Percentiles rank a stretch among this genome's conserved stretches.
phyloP scores from a whole-genome alignment of 441 rosid species.

The Euphorbia schlechtendalii region DNA sequence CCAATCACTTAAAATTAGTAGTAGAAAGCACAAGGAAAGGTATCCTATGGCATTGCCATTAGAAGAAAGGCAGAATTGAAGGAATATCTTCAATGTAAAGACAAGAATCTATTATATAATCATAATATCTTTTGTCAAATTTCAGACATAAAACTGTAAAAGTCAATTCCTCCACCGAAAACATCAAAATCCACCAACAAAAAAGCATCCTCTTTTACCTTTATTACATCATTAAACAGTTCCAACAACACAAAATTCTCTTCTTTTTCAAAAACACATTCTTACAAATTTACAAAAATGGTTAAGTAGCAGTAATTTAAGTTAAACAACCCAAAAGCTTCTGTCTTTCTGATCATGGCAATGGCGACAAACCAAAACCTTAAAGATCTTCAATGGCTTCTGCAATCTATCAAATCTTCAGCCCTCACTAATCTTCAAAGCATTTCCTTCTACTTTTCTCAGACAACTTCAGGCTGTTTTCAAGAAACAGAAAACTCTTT shows the following conservation, averaged over 20 bases:
- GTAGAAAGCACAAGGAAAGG: not conserved
- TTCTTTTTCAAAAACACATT: not conserved
- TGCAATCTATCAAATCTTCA: slow-evolving; percentile 47
- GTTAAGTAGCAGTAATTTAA: not conserved
- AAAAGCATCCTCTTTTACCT: not conserved
- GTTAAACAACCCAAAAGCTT: not conserved
- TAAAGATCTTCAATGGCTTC: slow-evolving; percentile 63
- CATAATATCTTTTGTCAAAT: not conserved
- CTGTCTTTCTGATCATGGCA: slow-evolving; percentile 3
- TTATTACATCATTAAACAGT: not conserved
- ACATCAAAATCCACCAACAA: not conserved
- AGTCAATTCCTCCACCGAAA: slow-evolving; percentile 4
- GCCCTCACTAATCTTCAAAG: slow-evolving; percentile 40
- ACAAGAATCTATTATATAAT: slow-evolving; percentile 15
- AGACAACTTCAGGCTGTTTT: slow-evolving; percentile 48
- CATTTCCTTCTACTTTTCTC: slow-evolving; percentile 56
- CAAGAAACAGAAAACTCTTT: slow-evolving; percentile 62
- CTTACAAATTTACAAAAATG: not conserved
- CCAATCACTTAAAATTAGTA: no score
- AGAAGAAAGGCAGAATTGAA: not conserved
- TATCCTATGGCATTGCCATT: slow-evolving; percentile 15
- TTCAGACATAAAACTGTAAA: slow-evolving; percentile 6
- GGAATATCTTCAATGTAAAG: slow-evolving; percentile 25
- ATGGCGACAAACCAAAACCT: slow-evolving; percentile 56
- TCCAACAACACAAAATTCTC: not conserved